Evolutionary conservation across 2,329 filamentous ascomycete genomes (phyloP).

Genomic region (Arthrobotrys iridis): DNA sequence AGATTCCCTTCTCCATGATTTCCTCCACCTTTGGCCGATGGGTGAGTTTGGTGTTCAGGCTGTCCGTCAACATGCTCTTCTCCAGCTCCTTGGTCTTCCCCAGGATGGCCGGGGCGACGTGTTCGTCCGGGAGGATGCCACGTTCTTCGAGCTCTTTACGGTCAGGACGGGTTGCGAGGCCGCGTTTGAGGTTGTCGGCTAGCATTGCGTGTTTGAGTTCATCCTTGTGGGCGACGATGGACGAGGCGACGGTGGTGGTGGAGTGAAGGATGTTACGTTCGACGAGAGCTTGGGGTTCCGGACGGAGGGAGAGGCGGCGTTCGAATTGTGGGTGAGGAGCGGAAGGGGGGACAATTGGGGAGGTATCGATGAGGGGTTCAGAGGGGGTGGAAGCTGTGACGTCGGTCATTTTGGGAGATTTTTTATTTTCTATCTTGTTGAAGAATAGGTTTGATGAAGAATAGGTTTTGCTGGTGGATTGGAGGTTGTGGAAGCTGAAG

Average conservation of each 20-base stretch:
- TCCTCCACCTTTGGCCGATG: slow-evolving; percentile 56
- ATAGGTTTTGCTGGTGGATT: too few species aligned
- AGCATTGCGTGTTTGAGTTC: slow-evolving; percentile 57
- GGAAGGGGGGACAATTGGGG: slow-evolving; percentile 35
- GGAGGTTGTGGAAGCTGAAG: background rate
- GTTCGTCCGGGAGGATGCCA: slow-evolving; percentile 57
- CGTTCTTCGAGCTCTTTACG: slow-evolving; percentile 57
- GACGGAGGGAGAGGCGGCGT: slow-evolving; percentile 44
- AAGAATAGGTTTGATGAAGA: background rate
- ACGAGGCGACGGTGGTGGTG: background rate
- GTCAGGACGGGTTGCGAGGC: slow-evolving; percentile 56
- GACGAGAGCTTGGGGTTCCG: slow-evolving; percentile 45
- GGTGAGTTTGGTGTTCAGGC: slow-evolving; percentile 57
- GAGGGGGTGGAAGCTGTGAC: slow-evolving; percentile 9
- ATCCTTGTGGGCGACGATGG: slow-evolving; percentile 20
- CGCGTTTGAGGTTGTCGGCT: slow-evolving; percentile 56
- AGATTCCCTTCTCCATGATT: slow-evolving; percentile 58
- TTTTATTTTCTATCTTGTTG: background rate
- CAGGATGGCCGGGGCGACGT: slow-evolving; percentile 56
- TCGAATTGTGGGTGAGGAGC: slow-evolving; percentile 29
- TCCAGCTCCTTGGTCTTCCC: slow-evolving; percentile 57
- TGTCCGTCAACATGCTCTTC: slow-evolving; percentile 57
- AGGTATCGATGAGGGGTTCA: slow-evolving; percentile 22
- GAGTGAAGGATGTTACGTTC: slow-evolving; percentile 51
- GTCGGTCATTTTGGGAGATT: slow-evolving; percentile 48